Percentiles rank a stretch among this genome's conserved stretches.
Conservation (phyloP, 2,329 filamentous ascomycete genomes). For the Penicillium sp. region DNA sequence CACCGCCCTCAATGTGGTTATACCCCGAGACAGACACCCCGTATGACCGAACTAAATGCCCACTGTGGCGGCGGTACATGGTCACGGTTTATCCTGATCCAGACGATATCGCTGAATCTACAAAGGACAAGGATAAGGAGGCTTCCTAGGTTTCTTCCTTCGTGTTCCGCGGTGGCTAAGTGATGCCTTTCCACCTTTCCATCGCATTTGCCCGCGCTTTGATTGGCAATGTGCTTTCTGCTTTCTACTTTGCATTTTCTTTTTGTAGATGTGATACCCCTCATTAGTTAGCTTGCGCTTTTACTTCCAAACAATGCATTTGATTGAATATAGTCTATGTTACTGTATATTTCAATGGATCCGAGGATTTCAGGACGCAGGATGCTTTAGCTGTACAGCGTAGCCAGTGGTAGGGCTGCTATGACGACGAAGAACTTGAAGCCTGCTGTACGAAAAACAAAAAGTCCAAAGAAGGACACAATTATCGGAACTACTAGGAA, state of each 20-base stretch:
- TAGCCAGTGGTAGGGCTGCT: not conserved
- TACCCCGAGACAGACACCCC: not conserved
- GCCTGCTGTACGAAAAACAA: not conserved
- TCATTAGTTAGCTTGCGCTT: not conserved
- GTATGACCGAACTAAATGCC: not conserved
- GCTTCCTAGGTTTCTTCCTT: not conserved
- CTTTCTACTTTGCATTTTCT: not conserved
- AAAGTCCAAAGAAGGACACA: not conserved
- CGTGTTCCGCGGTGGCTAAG: not conserved
- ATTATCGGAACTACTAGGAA: not conserved
- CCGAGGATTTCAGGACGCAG: not conserved
- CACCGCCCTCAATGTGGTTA: not conserved
- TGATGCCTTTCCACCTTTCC: not conserved
- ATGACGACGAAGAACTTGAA: not conserved
- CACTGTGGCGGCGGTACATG: not conserved
- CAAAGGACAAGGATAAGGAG: not conserved
- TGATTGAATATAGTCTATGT: not conserved
- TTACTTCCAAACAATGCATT: not conserved
- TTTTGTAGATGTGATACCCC: slow-evolving; percentile 2
- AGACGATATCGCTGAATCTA: not conserved
- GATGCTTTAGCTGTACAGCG: not conserved
- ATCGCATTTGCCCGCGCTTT: not conserved
- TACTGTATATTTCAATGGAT: not conserved
- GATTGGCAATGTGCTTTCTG: not conserved
- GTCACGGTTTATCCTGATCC: not conserved